These are phyloP conservation scores for Magnusiomyces suaveolens DNA, from an alignment of 1,139 yeast species.

Conservation along the genomic window DNA sequence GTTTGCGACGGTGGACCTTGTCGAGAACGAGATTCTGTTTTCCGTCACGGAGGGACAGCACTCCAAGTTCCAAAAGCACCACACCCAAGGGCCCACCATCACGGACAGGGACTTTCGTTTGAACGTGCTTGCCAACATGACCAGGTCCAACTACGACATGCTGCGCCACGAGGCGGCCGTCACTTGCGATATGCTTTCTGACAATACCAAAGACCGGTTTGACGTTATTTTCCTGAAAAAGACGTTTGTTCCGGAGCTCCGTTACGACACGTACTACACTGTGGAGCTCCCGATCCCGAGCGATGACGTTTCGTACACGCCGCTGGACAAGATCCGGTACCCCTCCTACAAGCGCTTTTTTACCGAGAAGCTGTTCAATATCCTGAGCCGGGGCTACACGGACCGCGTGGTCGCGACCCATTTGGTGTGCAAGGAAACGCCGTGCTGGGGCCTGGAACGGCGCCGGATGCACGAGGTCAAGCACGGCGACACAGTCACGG, in stretches of 20 bases:
- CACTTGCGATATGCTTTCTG: conserved; percentile 60
- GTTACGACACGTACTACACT: conserved; percentile 53
- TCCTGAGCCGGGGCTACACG: conserved; percentile 57
- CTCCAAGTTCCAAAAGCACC: conserved; percentile 13
- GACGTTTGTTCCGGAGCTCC: conserved; percentile 44
- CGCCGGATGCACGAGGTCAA: conserved; percentile 38
- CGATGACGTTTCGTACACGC: conserved; percentile 42
- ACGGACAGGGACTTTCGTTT: conserved; percentile 65
- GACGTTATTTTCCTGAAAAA: conserved; percentile 70
- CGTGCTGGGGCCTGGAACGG: conserved; percentile 40
- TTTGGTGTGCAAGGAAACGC: conserved; percentile 17
- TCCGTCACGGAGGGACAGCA: conserved; percentile 6
- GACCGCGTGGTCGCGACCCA: conserved; percentile 39
- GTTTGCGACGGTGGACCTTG: conserved; percentile 66
- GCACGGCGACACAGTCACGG: conserved; percentile 28
- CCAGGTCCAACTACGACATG: conserved; percentile 52
- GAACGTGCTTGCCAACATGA: conserved; percentile 76
- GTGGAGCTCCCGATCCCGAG: conserved; percentile 17
- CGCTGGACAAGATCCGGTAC: conserved; percentile 65
- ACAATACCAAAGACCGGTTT: conserved; percentile 76
- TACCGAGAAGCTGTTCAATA: conserved; percentile 48
- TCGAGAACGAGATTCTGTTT: conserved; percentile 28
- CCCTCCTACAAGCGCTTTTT: conserved; percentile 60
- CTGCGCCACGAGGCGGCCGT: conserved; percentile 59
- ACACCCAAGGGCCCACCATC: conserved; percentile 27